Conservation (phyloP, 176 grass and related monocot genomes). For the Metroxylon sagu region DNA sequence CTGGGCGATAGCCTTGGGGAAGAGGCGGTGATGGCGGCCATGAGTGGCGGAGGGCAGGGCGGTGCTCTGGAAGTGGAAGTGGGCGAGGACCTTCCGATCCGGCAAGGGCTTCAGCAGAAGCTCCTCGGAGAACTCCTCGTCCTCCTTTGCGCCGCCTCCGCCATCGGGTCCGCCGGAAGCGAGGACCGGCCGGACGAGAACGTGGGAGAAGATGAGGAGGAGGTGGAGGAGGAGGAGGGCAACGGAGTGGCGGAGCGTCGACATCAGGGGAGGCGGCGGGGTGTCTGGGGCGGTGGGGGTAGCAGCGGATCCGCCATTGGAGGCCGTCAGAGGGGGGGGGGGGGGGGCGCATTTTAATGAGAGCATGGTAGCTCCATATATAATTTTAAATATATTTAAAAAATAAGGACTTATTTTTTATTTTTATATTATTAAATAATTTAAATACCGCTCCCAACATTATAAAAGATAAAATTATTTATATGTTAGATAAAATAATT, state of each 20-base stretch:
- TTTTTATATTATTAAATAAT: too few relatives aligned
- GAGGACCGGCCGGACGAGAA: background rate
- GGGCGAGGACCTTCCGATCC: conserved; percentile 68
- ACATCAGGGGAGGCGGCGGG: conserved; percentile 23
- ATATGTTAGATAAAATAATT: too few relatives aligned
- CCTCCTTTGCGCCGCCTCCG: conserved; percentile 18
- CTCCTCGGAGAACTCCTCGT: conserved; percentile 76
- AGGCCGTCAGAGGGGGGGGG: too few relatives aligned
- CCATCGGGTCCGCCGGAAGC: conserved; percentile 6
- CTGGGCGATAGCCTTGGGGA: conserved; percentile 89
- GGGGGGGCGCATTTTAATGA: too few relatives aligned
- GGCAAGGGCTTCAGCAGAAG: conserved; percentile 76
- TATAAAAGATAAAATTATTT: too few relatives aligned
- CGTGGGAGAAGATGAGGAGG: conserved; percentile 4
- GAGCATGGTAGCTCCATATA: too few relatives aligned
- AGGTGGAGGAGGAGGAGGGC: background rate
- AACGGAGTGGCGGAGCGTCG: background rate
- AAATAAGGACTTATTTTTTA: too few relatives aligned
- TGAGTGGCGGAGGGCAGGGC: conserved; percentile 32
- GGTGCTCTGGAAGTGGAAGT: conserved; percentile 78
- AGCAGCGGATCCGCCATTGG: background rate
- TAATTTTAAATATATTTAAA: too few relatives aligned
- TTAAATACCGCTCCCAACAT: too few relatives aligned
- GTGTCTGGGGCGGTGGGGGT: background rate
- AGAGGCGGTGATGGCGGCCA: conserved; percentile 59